phyloP scores from a whole-genome alignment of 352 stramenopile species.

The Phytophthora pluvialis region DNA sequence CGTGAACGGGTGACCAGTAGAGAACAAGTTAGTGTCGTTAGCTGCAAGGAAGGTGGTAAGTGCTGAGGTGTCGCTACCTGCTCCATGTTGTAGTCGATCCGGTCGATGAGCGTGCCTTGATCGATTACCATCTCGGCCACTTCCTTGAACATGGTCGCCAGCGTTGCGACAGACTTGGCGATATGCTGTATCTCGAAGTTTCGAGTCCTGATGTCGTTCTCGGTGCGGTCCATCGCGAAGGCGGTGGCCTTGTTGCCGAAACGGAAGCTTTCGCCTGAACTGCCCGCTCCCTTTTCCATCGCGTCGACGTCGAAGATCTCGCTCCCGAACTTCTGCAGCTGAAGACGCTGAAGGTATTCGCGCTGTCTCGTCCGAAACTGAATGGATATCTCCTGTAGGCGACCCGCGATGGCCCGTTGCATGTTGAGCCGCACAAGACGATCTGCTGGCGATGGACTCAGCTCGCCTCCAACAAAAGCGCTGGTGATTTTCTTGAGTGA shows the following conservation, averaged over 20 bases:
- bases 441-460: conserved; percentile 55
- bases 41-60: no score
- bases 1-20: background rate
- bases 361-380: conserved; percentile 71
- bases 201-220: conserved; percentile 61
- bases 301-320: conserved; percentile 64
- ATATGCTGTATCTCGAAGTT: conserved; percentile 84
- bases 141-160: conserved; percentile 83
- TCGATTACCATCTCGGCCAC: conserved; percentile 86
- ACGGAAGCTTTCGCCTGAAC: conserved; percentile 11
- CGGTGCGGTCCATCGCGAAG: conserved; percentile 39
- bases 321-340: conserved; percentile 77
- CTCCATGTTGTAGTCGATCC: conserved; percentile 91
- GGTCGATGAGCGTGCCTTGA: conserved; percentile 82
- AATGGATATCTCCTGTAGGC: conserved; percentile 67
- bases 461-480: conserved; percentile 56
- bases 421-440: conserved; percentile 70
- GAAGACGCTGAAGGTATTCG: conserved; percentile 75
- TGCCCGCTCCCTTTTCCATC: conserved; percentile 25
- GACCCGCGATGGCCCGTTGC: conserved; percentile 65
- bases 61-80: conserved; percentile 45
- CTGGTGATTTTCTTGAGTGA: conserved; percentile 76
- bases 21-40: background rate
- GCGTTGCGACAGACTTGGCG: conserved; percentile 64
- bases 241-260: conserved; percentile 20